Evolutionary conservation across 2,329 filamentous ascomycete genomes (phyloP), one percentile per base, ranked within the genome.

Genomic region (Sclerotinia sclerotiorum): DNA sequence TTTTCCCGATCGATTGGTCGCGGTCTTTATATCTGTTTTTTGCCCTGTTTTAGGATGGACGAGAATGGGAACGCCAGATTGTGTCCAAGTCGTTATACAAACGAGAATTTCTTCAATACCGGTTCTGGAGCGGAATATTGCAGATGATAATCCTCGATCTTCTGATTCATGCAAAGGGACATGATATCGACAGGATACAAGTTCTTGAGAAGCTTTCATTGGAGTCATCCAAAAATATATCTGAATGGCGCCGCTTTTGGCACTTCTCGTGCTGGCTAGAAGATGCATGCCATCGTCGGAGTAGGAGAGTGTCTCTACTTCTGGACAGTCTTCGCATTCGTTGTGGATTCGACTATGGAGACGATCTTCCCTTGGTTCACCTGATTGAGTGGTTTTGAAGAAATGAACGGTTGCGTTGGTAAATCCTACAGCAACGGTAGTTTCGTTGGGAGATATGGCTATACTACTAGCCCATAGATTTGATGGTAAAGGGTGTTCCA

Each of bases 61-160:
- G 3, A 81, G 73, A 6, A 81, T 70, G 0, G 80, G 80, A n/a
- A 74, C 73, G 2, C 80, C 80, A 1, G 79, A 81, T 69, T 81
- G 80, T 1, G 80, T 81, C 80, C 80, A 81, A 0, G 80, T 81
- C 1, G 77, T 79, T 21, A 81, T 73, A 63, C 79, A 81, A 5
- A 81, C 70, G 21, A 81, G 65, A 52, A 78, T 74, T 19, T 80
- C 79, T 44, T 79, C 78, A 4, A 74, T 77, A 7, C 77, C 74
- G 17, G 69, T 58, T 5, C 75, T 77, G 1, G 78, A 75, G 13
- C 79, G 76, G 62, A 78, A 79, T n/a, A 80, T 73, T 2, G 77
- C 79, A 0, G 79, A 74, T 0, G 79, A 78, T 2, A 81, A 71
- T 0, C 80, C 80, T 54, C 79, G 79, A 65, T 81, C 80, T 71